These are phyloP conservation scores for Bimuria novae-zelandiae DNA, from an alignment of 2,329 filamentous ascomycete genomes.

Conservation along the genomic window DNA sequence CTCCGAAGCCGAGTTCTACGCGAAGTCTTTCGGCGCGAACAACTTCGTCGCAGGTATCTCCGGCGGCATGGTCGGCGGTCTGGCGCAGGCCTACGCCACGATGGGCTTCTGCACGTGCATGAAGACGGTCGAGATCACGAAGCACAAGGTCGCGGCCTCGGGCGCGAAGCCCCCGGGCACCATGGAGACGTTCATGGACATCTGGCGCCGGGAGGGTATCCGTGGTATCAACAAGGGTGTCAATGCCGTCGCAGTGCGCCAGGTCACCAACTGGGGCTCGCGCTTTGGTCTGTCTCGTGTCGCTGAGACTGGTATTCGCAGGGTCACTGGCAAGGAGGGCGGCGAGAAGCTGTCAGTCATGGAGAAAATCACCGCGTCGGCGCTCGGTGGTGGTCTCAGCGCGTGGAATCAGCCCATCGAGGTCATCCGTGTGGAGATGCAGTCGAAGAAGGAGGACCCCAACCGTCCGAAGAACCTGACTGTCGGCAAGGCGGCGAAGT, in stretches of 20 bases:
- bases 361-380: constrained; percentile 89
- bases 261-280: constrained; percentile 99
- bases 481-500: constrained; percentile 77
- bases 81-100: constrained; percentile 97
- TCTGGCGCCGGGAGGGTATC: constrained; percentile 93
- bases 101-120: constrained; percentile 99
- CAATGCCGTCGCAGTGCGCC: constrained; percentile 96
- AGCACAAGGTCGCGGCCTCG: constrained; percentile 86
- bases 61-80: constrained; percentile 90
- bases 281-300: constrained; percentile 93
- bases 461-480: constrained; percentile 99
- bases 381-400: constrained; percentile 87
- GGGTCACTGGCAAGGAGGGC: constrained; percentile 75
- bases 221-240: constrained; percentile 97
- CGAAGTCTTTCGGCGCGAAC: constrained; percentile 77
- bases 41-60: constrained; percentile 88
- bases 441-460: constrained; percentile 97
- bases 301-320: constrained; percentile 86
- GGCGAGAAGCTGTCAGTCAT: constrained; percentile 74
- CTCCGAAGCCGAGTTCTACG: constrained; percentile 95
- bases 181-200: constrained; percentile 94
- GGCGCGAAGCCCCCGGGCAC: constrained; percentile 88
- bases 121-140: constrained; percentile 99
- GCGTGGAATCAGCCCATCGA: constrained; percentile 99
- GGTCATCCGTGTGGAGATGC: constrained; percentile 99